Conservation (phyloP, 495 filamentous ascomycete species). For the Diplogelasinospora grovesii region DNA sequence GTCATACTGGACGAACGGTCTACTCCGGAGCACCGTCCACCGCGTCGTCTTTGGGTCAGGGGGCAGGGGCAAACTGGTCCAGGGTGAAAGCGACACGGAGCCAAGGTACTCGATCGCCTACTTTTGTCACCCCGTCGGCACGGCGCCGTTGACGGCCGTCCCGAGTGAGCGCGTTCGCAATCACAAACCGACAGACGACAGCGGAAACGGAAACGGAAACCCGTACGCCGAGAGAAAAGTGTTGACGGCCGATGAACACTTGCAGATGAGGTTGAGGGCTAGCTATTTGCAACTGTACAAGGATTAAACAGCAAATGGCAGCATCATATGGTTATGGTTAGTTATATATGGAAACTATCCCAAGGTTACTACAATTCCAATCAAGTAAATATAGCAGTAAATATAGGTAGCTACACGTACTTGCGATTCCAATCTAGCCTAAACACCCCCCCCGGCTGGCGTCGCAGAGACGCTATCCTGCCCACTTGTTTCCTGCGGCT, state of each 20-base stretch:
- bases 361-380: too few species aligned
- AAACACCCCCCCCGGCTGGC: too few species aligned
- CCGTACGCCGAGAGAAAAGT: constrained; percentile 45
- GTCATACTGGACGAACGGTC: constrained; percentile 82
- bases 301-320: too few species aligned
- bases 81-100: constrained; percentile 46
- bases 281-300: constrained; percentile 56
- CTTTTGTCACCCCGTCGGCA: constrained; percentile 80
- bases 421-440: too few species aligned
- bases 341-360: too few species aligned
- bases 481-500: too few species aligned
- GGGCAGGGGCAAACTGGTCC: constrained; percentile 21
- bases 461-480: too few species aligned
- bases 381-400: too few species aligned
- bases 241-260: constrained; percentile 79
- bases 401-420: too few species aligned
- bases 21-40: constrained; percentile 81
- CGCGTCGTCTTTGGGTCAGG: constrained; percentile 68
- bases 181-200: constrained; percentile 12
- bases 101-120: constrained; percentile 79
- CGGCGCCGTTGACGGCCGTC: constrained; percentile 62
- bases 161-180: constrained; percentile 54
- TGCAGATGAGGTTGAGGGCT: constrained; percentile 61
- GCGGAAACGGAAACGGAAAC: constrained; percentile 33
- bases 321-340: too few species aligned